Conservation (phyloP, 2,329 filamentous ascomycete species). For the Biscogniauxia sp. region DNA sequence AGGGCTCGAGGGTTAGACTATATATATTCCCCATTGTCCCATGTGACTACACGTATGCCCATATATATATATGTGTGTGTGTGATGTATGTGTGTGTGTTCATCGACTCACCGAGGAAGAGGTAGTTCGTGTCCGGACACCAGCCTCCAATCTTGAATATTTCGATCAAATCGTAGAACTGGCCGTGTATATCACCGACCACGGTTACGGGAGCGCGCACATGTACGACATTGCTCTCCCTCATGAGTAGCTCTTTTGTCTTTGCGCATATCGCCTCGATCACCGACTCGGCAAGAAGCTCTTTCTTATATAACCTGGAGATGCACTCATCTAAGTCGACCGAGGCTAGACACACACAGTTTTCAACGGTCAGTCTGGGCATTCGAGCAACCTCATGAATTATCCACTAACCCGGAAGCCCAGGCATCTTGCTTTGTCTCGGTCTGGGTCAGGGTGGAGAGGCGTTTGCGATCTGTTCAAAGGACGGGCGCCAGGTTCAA, state of each 20-base stretch:
- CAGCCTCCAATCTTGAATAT: constrained; percentile 98
- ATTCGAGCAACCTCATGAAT: constrained; percentile 1
- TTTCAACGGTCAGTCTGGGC: constrained; percentile 10
- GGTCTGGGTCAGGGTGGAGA: background rate
- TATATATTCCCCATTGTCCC: background rate
- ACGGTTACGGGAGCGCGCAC: constrained; percentile 94
- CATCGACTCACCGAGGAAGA: constrained; percentile 74
- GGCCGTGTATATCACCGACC: constrained; percentile 96
- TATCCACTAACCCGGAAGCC: constrained; percentile 52
- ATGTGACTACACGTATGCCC: too few relatives aligned
- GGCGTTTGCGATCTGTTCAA: background rate
- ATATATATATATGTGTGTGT: too few relatives aligned
- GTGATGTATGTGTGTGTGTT: background rate
- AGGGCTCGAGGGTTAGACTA: constrained; percentile 5
- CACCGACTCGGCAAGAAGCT: constrained; percentile 93
- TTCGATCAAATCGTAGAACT: constrained; percentile 98
- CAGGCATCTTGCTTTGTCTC: constrained; percentile 47
- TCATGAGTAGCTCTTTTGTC: constrained; percentile 98
- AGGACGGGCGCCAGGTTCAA: constrained; percentile 11
- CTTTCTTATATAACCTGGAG: constrained; percentile 92
- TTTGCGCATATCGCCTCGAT: constrained; percentile 99
- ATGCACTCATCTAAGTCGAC: constrained; percentile 99
- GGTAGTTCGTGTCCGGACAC: constrained; percentile 96
- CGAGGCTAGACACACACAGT: constrained; percentile 59
- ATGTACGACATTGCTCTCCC: constrained; percentile 99